Base-by-base conservation (phyloP, 2,329 filamentous ascomycete species). In the Cladophialophora psammophila region DNA sequence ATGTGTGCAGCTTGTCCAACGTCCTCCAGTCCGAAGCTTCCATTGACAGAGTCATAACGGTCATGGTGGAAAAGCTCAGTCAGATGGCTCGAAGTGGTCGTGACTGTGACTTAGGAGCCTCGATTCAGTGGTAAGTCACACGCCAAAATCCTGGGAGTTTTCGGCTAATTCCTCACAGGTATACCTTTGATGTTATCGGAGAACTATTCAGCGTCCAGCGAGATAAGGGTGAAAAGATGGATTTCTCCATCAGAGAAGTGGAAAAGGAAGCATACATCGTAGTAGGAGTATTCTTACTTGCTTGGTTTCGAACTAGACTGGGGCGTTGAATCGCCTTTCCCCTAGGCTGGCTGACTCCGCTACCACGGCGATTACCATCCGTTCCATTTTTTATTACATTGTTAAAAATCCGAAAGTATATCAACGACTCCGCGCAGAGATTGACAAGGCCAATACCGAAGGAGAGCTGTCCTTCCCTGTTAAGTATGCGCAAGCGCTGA, bases 141-240 rank as follows among this genome's bases (percentile, higher is more conserved):
- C n/a, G 5, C 40, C 40, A 5, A 45, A 50, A 7, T 20, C 15
- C 34, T 15, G 12, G 12, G 8, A 15, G 38, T 50, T 10, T 45
- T 18, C 50, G 3, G 52, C 63, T 67, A 59, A 68, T 42, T 32
- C 3, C 38, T 35, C 13, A 20, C 54, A 78, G 77, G 76, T 80
- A 77, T 65, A 74, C 80, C 3, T 82, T 80, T 75, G 81, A 83
- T 63, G 76, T 81, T n/a, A 75, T 81, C 18, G 79, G 80, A 18
- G 76, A 77, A 35, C 68, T 81, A 20, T 78, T 76, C 26, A n/a
- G n/a, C n/a, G n/a, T n/a, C n/a, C n/a, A n/a, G n/a, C n/a, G n/a
- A n/a, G n/a, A n/a, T n/a, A n/a, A n/a, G n/a, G n/a, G n/a, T n/a
- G 69, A 72, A 36, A 72, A 76, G 56, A 45, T 75, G 36, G 72